These are phyloP conservation scores for Morella rubra DNA, from an alignment of 306 rosid species.

Conservation along the genomic window DNA sequence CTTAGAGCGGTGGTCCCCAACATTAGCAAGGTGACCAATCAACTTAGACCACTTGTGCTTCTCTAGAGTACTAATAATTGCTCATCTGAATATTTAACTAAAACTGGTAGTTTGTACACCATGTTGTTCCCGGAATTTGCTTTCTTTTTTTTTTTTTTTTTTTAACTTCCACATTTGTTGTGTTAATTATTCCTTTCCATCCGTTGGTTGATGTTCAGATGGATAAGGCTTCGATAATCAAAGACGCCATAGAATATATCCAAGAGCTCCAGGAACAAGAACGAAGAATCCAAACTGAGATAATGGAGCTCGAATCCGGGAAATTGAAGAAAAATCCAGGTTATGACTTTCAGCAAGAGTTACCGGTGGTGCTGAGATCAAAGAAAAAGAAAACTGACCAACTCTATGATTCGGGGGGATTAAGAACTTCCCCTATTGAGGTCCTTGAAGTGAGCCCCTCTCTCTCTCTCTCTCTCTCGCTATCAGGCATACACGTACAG, in stretches of 20 bases:
- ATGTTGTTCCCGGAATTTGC: neutral
- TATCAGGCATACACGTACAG: constrained; percentile 31
- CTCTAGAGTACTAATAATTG: neutral
- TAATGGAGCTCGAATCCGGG: constrained; percentile 73
- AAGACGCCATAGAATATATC: constrained; percentile 87
- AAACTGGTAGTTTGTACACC: neutral
- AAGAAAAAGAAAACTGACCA: constrained; percentile 72
- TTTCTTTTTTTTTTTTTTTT: neutral
- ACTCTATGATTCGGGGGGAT: constrained; percentile 35
- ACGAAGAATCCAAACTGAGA: constrained; percentile 63
- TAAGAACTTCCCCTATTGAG: constrained; percentile 67
- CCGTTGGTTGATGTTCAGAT: constrained; percentile 41
- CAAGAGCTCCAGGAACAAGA: constrained; percentile 79
- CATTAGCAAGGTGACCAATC: constrained; percentile 69
- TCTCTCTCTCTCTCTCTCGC: constrained; percentile 20
- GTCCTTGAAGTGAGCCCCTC: constrained; percentile 56
- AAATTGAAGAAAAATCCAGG: constrained; percentile 39
- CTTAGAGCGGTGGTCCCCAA: constrained; percentile 96
- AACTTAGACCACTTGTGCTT: neutral
- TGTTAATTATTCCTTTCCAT: neutral
- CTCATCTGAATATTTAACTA: neutral
- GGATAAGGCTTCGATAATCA: constrained; percentile 96
- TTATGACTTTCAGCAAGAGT: constrained; percentile 48
- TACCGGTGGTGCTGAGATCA: constrained; percentile 59
- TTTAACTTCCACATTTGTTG: neutral